phyloP scores from a whole-genome alignment of 495 filamentous ascomycete species.

The Hyaloscypha bicolor region DNA sequence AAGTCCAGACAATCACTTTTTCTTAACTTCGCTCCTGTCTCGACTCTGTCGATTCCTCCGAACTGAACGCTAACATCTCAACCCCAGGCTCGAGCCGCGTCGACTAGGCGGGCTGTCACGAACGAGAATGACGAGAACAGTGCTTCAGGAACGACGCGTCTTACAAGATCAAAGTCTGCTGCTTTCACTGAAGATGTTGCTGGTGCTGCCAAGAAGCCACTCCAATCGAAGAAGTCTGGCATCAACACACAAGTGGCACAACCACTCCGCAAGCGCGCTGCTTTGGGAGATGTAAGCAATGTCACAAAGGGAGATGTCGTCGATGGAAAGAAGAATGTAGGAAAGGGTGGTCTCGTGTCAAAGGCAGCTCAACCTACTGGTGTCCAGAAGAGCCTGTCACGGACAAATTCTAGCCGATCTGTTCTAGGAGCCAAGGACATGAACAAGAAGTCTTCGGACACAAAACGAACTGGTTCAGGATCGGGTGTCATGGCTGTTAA shows the following conservation, averaged over 20 bases:
- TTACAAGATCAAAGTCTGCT: slow-evolving; percentile 92
- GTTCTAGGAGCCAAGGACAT: slow-evolving; percentile 63
- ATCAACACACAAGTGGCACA: slow-evolving; percentile 54
- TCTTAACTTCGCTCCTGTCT: slow-evolving; percentile 14
- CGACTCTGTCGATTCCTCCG: neutral
- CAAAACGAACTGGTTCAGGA: slow-evolving; percentile 75
- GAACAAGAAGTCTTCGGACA: slow-evolving; percentile 63
- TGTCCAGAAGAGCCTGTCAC: slow-evolving; percentile 72
- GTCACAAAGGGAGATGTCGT: slow-evolving; percentile 72
- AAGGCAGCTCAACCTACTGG: slow-evolving; percentile 77
- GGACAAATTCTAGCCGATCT: slow-evolving; percentile 65
- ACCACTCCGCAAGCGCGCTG: slow-evolving; percentile 65
- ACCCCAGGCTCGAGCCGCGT: slow-evolving; percentile 37
- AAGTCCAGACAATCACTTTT: slow-evolving; percentile 36
- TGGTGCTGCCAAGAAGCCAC: slow-evolving; percentile 66
- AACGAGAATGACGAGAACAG: slow-evolving; percentile 96
- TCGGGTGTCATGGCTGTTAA: slow-evolving; percentile 64
- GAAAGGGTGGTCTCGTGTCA: slow-evolving; percentile 62
- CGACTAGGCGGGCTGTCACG: slow-evolving; percentile 47
- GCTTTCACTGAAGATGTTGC: slow-evolving; percentile 61
- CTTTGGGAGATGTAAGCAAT: slow-evolving; percentile 94
- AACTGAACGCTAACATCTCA: slow-evolving; percentile 13
- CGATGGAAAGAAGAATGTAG: slow-evolving; percentile 72
- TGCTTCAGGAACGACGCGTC: slow-evolving; percentile 63
- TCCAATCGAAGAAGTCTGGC: slow-evolving; percentile 73